Evolutionary conservation across 2,329 filamentous ascomycete genomes (phyloP).

Genomic region (Exserohilum rostratum): DNA sequence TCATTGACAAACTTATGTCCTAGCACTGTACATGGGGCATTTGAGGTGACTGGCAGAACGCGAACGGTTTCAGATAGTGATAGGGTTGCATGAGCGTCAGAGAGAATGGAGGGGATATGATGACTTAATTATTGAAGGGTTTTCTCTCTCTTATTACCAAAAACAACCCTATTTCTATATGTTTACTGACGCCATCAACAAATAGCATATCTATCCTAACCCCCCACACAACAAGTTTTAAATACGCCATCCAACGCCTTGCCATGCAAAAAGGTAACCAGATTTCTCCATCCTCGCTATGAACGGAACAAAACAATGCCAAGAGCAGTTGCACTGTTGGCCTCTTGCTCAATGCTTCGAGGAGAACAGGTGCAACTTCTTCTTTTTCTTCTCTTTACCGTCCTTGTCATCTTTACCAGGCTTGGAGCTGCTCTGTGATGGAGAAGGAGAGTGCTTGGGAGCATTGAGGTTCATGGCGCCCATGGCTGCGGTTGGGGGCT

Average conservation of each 20-base stretch:
- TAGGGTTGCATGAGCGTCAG: no score
- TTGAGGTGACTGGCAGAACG: no score
- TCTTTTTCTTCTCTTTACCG: conserved; percentile 55
- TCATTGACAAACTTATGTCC: no score
- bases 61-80: no score
- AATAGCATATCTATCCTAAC: neutral
- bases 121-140: neutral
- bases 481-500: conserved; percentile 45
- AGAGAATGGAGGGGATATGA: neutral
- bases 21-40: no score
- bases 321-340: conserved; percentile 12
- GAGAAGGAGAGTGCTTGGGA: conserved; percentile 20
- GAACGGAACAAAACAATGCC: conserved; percentile 19
- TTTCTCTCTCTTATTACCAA: neutral
- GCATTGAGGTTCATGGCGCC: conserved; percentile 43
- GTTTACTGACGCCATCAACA: neutral
- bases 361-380: conserved; percentile 64
- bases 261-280: conserved; percentile 15
- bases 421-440: conserved; percentile 25
- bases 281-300: conserved; percentile 9
- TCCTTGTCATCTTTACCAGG: conserved; percentile 32
- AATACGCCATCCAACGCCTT: conserved; percentile 12
- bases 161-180: neutral
- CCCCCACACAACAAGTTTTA: neutral
- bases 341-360: conserved; percentile 33